phyloP scores from a whole-genome alignment of 2,329 filamentous ascomycete species.

The Cladosporium velox region DNA sequence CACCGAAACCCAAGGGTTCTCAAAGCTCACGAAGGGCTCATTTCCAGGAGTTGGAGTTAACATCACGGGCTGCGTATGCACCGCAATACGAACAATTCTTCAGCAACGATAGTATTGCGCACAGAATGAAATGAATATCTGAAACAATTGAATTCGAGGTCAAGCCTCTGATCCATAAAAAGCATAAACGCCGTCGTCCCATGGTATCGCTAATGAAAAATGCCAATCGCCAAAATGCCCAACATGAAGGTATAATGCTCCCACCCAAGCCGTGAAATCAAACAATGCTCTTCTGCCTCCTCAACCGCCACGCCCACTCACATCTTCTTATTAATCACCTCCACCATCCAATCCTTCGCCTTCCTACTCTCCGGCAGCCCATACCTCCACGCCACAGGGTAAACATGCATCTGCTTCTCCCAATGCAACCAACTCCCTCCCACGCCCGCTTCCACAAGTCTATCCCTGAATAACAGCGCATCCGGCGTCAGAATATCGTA shows the following conservation, averaged over 20 bases:
- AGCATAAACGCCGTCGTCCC: not conserved
- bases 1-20: not conserved
- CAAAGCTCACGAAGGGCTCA: not conserved
- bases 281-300: not conserved
- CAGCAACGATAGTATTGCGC: not conserved
- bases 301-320: conserved; percentile 1
- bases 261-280: not conserved
- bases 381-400: conserved; percentile 54
- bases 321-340: conserved; percentile 30
- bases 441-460: conserved; percentile 47
- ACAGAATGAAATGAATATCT: not conserved
- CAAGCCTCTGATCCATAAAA: not conserved
- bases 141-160: not conserved
- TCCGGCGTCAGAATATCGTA: conserved; percentile 58
- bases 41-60: conserved; percentile 4
- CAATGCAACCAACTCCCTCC: conserved; percentile 59
- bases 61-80: not conserved
- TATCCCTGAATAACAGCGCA: conserved; percentile 51
- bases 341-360: conserved; percentile 49
- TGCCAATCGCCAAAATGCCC: not conserved
- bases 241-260: not conserved
- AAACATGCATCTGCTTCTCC: conserved; percentile 64
- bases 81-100: not conserved
- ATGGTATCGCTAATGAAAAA: not conserved
- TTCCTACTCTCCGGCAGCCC: conserved; percentile 51